These are phyloP conservation scores for Talaromyces trachyspermus DNA, from an alignment of 495 filamentous ascomycete species.

Conservation along the genomic window DNA sequence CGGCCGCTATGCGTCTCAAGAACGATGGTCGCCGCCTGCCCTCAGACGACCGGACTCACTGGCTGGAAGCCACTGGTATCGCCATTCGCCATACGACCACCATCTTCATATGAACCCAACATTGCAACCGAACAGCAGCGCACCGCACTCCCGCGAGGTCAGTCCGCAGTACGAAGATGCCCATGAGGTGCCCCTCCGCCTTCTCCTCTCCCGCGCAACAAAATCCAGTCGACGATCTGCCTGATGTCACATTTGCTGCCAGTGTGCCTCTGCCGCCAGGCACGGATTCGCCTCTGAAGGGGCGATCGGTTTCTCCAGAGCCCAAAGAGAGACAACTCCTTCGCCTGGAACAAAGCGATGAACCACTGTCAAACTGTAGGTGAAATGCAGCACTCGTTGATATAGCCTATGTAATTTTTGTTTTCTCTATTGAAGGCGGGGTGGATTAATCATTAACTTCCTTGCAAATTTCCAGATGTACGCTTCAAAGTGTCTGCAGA, in stretches of 20 bases:
- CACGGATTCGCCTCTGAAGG: slow-evolving; percentile 45
- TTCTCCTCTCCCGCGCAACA: neutral
- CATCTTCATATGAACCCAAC: slow-evolving; percentile 36
- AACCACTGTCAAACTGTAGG: slow-evolving; percentile 41
- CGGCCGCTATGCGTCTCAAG: slow-evolving; percentile 18
- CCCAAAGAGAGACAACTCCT: slow-evolving; percentile 10
- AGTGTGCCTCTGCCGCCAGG: slow-evolving; percentile 48
- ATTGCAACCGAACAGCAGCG: slow-evolving; percentile 27
- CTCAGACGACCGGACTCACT: slow-evolving; percentile 43
- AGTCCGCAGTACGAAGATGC: slow-evolving; percentile 52
- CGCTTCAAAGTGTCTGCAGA: slow-evolving; percentile 80
- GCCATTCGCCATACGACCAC: slow-evolving; percentile 43
- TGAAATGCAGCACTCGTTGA: too few species aligned
- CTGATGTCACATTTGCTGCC: slow-evolving; percentile 49
- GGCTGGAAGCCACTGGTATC: slow-evolving; percentile 53
- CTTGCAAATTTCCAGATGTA: slow-evolving; percentile 66
- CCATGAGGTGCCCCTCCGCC: slow-evolving; percentile 26
- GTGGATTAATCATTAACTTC: too few species aligned
- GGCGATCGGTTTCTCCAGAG: slow-evolving; percentile 43
- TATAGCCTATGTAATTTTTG: too few species aligned
- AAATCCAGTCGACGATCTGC: slow-evolving; percentile 18
- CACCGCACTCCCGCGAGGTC: slow-evolving; percentile 43
- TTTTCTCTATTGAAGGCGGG: too few species aligned
- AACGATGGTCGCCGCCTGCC: slow-evolving; percentile 55
- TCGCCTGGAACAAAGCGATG: neutral